Conservation (phyloP, 805 yeast species). For the Sungouiozyma intestinalis region DNA sequence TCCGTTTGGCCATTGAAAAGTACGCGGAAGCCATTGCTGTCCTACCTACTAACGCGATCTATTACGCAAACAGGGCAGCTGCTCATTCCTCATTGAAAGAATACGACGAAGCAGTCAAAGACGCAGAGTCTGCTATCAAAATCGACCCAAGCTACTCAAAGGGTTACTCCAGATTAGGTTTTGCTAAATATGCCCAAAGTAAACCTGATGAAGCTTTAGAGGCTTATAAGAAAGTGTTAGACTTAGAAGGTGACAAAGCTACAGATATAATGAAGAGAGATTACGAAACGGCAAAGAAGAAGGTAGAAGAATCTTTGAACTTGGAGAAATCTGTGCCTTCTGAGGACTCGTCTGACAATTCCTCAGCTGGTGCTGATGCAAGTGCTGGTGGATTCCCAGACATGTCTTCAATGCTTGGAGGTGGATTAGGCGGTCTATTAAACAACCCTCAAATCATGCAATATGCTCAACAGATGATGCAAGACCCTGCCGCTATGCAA, state of each 20-base stretch:
- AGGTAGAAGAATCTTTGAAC: constrained; percentile 66
- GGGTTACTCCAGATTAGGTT: constrained; percentile 90
- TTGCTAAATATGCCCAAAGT: constrained; percentile 91
- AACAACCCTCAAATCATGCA: constrained; percentile 87
- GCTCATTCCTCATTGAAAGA: constrained; percentile 75
- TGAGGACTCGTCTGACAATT: constrained; percentile 13
- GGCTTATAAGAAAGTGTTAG: constrained; percentile 82
- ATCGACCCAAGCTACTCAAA: constrained; percentile 75
- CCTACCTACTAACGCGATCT: constrained; percentile 67
- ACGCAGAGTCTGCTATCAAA: constrained; percentile 73
- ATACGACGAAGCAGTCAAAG: constrained; percentile 68
- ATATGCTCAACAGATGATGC: constrained; percentile 83
- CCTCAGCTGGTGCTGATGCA: constrained; percentile 23
- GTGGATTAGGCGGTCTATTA: constrained; percentile 56
- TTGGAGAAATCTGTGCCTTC: constrained; percentile 21
- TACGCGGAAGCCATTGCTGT: constrained; percentile 73
- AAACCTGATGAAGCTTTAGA: constrained; percentile 81
- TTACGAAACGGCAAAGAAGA: constrained; percentile 83
- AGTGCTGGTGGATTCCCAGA: constrained; percentile 59
- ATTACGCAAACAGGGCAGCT: constrained; percentile 91
- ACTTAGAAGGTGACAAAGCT: constrained; percentile 74
- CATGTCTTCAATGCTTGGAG: constrained; percentile 60
- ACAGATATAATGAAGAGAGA: constrained; percentile 89
- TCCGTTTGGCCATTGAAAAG: constrained; percentile 56
- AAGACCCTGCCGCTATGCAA: constrained; percentile 66